Evolutionary conservation across 176 grass and related monocot genomes (phyloP), one percentile per base, ranked within the genome.

Genomic region (Dactylis glomerata): DNA sequence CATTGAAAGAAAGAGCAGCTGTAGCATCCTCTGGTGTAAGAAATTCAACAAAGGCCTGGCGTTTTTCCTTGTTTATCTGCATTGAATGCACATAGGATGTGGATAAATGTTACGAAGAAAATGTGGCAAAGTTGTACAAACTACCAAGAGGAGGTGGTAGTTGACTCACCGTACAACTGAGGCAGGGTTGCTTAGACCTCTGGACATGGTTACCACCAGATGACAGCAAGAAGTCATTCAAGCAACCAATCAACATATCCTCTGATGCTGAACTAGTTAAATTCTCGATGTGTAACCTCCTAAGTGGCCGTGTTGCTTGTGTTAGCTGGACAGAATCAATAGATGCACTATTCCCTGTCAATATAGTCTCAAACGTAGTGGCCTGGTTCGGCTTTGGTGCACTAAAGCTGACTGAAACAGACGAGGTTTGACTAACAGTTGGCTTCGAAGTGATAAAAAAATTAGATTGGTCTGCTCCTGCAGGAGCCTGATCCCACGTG

Each of bases 1-100:
- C 93, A 77, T 99, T 92, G 79, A 94, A 99, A 83, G 93, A 94
- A 85, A 99, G 88, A 83, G 97, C 92, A 76, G 80, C 79, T 51
- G 97, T 99, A 79, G 97, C 93, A 89, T 96, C 93, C 79, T 96
- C 86, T 74, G 93, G 97, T 84, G 97, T 96, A 84, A 99, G 90
- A 92, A 99, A 99, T 90, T 99, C 97, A 68, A 96, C 88, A 76
- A 99, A 74, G 31, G 93, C 97, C 40, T 99, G 97, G 38, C 52
- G 71, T 73, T 94, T 99, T 75, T 99, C 97, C 87, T 92, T 96
- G 82, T 96, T 94, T 91, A 99, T 92, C 97, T 99, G 87, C 71
- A 86, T 57, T 24, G 46, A 80, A 85, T 40, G 36, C 55, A 83
- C n/a, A 75, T 77, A 24, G 16, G 41, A 64, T 63, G 42, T 47